Base-by-base conservation (phyloP, 192 early-diverging fungal genomes). In the Backusella australiensis region DNA sequence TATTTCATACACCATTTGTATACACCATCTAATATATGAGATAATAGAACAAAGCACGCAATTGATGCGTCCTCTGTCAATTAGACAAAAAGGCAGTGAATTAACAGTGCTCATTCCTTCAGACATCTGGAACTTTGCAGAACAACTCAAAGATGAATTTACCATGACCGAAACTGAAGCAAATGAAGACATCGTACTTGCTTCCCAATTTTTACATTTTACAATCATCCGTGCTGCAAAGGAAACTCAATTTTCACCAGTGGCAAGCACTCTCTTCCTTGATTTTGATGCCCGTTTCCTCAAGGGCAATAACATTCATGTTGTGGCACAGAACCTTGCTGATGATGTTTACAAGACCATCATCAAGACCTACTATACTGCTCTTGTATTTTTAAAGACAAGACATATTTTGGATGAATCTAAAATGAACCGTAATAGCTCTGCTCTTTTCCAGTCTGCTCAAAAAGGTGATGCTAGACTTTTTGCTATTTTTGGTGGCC, bases 401-500 rank as follows among this genome's bases (percentile, higher is more conserved):
- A 84, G 78, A 52, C 53, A 53, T 17, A 71, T 79, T 34, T 67
- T 89, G 17, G 52, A 78, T 6, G 17, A 63, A 12, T 63, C 66
- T 29, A 75, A 87, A 14, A 82, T 87, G 49, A 73, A 77, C 69
- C 76, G 81, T 14, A 70, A 80, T n/a, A 74, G 80, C 6, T 89
- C 93, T 5, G 94, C 95, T 26, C 85, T 96, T 52, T 87, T 95
- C 56, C 79, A 86, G 26, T 90, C 91, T 72, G 94, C 89, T 68
- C 71, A 80, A 12, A 71, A 82, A 21, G 90, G 91, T 26, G 83
- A 78, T 11, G 90, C 93, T 36, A 83, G 83, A 59, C 78, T 93
- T 42, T 91, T 95, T 79, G 94, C 95, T 49, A 89, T 98, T 76
- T 98, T 98, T 91, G 96, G 96, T 74, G 96, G 96, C 49, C 96